Evolutionary conservation across 1,284 basidiomycete species (phyloP), one percentile per base, ranked within the genome.

Genomic region (Neotropicomus parvogracilis): DNA sequence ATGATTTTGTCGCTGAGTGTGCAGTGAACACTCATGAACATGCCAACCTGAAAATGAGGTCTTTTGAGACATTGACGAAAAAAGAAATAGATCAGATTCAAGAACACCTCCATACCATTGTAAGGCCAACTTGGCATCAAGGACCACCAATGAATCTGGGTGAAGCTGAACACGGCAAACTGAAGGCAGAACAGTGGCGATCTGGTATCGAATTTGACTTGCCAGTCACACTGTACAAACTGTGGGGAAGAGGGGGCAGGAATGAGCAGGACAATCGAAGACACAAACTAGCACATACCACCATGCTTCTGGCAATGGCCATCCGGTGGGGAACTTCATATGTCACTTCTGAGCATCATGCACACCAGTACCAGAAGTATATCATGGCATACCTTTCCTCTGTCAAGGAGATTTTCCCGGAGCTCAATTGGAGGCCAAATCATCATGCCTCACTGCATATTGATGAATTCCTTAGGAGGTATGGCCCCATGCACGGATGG

Each of bases 281-380:
- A 13, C 20, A 7, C 3, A 48, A 44, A 21, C 33, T 59, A 3
- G 43, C 39, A 3, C 39, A 56, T 5, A 52, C 41, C 16, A 59
- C 48, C 5, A 56, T 59, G 56, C 46, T 59, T 12, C 34, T 59
- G 27, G 54, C 44, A 2, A 52, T 40, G 37, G 50, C 44, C 10
- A 32, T 59, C 4, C 6, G 28, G 17, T 55, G 54, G 48, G 53
- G 40, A 6, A 52, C 44, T 1, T 55, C 48, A 4, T 19, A 55
- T 27, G 34, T 53, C 9, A 59, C 43, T 0, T 59, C 56, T 7
- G 20, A 36, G 6, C 2, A 48, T 5, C 50, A 58, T 16, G 31
- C 40, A 4, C 7, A 6, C 11, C 33, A 45, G 16, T 59, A 60
- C 20, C 16, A 8, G 1, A 26, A 31, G 10, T 53, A 59, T 31